Percentiles rank a stretch among this genome's conserved stretches.
phyloP scores from a whole-genome alignment of 23 red algal species.

The Gracilaria vermiculophylla region DNA sequence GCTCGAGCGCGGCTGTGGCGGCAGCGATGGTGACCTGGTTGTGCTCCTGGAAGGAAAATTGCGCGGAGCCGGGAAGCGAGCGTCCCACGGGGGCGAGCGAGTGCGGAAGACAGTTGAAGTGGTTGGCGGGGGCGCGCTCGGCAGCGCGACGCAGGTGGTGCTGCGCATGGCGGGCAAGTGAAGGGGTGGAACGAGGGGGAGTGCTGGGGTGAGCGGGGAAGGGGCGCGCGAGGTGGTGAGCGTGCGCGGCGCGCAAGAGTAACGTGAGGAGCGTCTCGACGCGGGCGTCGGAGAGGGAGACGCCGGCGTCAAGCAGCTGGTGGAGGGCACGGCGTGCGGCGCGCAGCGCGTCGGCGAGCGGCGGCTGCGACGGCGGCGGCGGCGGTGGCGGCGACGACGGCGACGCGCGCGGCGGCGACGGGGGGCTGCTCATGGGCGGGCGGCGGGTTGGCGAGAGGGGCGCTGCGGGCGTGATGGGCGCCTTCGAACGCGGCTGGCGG shows the following conservation, averaged over 20 bases:
- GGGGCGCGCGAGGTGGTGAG: background rate
- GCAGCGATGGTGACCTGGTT: slow-evolving; percentile 50
- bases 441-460: background rate
- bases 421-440: slow-evolving; percentile 9
- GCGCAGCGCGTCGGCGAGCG: background rate
- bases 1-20: background rate
- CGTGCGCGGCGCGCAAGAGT: background rate
- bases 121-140: background rate
- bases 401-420: background rate
- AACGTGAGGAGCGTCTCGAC: slow-evolving; percentile 21
- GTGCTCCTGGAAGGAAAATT: slow-evolving; percentile 8
- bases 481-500: background rate
- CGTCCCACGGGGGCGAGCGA: slow-evolving; percentile 20
- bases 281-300: slow-evolving; percentile 4
- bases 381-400: background rate
- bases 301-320: slow-evolving; percentile 10
- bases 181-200: background rate
- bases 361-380: background rate
- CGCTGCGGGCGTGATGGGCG: background rate
- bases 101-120: background rate
- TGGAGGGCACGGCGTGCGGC: background rate
- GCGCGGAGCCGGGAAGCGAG: background rate
- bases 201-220: background rate
- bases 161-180: background rate
- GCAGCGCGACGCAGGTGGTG: background rate